Percentiles rank a stretch among this genome's conserved stretches.
Evolutionary conservation across 2,329 filamentous ascomycete species (phyloP).

Genomic region (Fonsecaea multimorphosa): DNA sequence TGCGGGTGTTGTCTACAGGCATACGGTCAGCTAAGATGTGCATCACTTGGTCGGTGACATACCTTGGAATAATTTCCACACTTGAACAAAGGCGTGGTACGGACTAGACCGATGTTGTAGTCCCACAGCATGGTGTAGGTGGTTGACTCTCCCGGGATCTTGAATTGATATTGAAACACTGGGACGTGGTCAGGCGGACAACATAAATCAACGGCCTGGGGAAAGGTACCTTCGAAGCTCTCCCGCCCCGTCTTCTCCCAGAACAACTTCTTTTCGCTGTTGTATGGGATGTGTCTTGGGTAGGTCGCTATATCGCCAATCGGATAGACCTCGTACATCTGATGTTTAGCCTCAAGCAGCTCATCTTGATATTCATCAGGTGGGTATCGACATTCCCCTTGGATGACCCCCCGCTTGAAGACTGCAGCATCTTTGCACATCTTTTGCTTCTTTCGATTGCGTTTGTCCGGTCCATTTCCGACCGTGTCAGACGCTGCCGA

Average conservation of each 20-base stretch:
- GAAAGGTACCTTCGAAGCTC: slow-evolving; percentile 79
- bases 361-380: slow-evolving; percentile 73
- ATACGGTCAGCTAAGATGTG: slow-evolving; percentile 9
- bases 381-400: slow-evolving; percentile 73
- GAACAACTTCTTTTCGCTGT: slow-evolving; percentile 91
- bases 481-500: slow-evolving; percentile 19
- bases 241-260: slow-evolving; percentile 84
- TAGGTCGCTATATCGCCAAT: slow-evolving; percentile 65
- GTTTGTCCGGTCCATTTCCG: slow-evolving; percentile 25
- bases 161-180: slow-evolving; percentile 88
- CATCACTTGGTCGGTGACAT: slow-evolving; percentile 47
- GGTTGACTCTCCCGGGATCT: slow-evolving; percentile 68
- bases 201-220: slow-evolving; percentile 12
- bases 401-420: slow-evolving; percentile 66
- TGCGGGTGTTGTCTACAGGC: slow-evolving; percentile 76
- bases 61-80: slow-evolving; percentile 88
- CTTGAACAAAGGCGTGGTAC: slow-evolving; percentile 95
- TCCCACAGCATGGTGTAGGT: slow-evolving; percentile 91
- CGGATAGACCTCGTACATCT: slow-evolving; percentile 69
- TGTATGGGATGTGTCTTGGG: slow-evolving; percentile 85
- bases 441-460: slow-evolving; percentile 56
- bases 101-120: slow-evolving; percentile 90
- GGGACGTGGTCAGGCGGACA: slow-evolving; percentile 27
- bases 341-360: slow-evolving; percentile 63
- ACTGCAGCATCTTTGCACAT: slow-evolving; percentile 69